Percentiles rank a stretch among this genome's conserved stretches.
phyloP scores from a whole-genome alignment of 78 protist species.

The Mastigamoeba balamuthi region DNA sequence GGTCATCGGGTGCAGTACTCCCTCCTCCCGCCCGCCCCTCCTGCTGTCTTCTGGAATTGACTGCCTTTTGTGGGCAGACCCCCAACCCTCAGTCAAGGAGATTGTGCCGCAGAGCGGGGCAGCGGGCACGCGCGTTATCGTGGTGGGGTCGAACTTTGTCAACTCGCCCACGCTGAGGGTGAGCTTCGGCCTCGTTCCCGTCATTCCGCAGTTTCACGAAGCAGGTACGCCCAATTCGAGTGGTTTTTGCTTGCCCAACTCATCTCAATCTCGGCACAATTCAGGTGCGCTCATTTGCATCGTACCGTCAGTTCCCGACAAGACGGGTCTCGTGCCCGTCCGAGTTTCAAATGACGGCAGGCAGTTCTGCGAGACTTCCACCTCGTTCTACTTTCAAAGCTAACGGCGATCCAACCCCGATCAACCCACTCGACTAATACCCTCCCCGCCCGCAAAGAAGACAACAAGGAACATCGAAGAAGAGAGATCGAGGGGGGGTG shows the following conservation, averaged over 20 bases:
- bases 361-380: conserved; percentile 19
- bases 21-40: too few relatives aligned
- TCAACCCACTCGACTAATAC: too few relatives aligned
- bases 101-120: conserved; percentile 35
- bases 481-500: too few relatives aligned
- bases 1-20: neutral
- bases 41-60: too few relatives aligned
- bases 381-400: too few relatives aligned
- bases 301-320: conserved; percentile 7
- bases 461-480: too few relatives aligned
- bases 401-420: too few relatives aligned
- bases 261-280: too few relatives aligned
- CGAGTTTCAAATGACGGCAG: conserved; percentile 40
- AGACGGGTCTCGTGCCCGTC: neutral
- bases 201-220: conserved; percentile 22
- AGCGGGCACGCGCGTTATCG: conserved; percentile 33
- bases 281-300: too few relatives aligned
- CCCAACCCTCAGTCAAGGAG: conserved; percentile 34
- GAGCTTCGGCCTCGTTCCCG: neutral
- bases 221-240: conserved; percentile 53
- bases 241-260: too few relatives aligned
- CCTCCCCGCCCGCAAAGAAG: too few relatives aligned
- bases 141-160: conserved; percentile 42
- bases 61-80: neutral
- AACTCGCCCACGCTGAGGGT: conserved; percentile 30